These are phyloP conservation scores for Blastocystis hominis DNA, from an alignment of 352 stramenopile genomes.

Conservation along the genomic window DNA sequence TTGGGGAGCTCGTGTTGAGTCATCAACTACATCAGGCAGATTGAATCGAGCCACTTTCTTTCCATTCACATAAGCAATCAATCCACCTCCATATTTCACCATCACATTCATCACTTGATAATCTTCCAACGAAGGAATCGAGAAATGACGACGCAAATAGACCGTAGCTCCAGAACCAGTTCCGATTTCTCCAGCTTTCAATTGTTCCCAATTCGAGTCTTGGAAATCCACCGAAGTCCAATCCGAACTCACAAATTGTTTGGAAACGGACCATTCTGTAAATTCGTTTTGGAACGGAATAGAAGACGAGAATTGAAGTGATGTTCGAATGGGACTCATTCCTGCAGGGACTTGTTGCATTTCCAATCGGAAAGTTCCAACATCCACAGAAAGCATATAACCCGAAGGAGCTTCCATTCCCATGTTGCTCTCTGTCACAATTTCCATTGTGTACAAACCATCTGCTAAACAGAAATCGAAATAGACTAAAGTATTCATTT, in stretches of 20 bases:
- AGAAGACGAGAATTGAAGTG: not conserved
- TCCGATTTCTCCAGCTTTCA: not conserved
- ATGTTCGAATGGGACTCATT: not conserved
- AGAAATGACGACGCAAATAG: not conserved
- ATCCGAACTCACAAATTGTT: not conserved
- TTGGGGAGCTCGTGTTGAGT: not conserved
- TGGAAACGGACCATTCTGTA: not conserved
- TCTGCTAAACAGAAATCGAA: not conserved
- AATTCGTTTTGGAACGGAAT: not conserved
- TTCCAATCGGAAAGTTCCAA: not conserved
- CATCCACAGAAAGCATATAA: not conserved
- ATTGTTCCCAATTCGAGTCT: not conserved
- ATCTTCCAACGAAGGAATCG: not conserved
- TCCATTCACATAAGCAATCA: not conserved
- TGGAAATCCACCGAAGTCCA: not conserved
- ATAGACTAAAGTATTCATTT: not conserved
- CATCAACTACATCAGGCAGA: not conserved
- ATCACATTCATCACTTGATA: constrained; percentile 18
- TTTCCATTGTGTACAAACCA: not conserved
- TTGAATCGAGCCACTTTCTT: not conserved
- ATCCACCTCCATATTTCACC: not conserved
- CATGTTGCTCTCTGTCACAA: not conserved
- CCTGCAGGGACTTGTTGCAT: not conserved
- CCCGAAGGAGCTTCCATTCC: not conserved
- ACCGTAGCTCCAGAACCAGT: not conserved